Evolutionary conservation across 805 yeast genomes (phyloP).

Genomic region (Kodamaea hsintzibuensis): DNA sequence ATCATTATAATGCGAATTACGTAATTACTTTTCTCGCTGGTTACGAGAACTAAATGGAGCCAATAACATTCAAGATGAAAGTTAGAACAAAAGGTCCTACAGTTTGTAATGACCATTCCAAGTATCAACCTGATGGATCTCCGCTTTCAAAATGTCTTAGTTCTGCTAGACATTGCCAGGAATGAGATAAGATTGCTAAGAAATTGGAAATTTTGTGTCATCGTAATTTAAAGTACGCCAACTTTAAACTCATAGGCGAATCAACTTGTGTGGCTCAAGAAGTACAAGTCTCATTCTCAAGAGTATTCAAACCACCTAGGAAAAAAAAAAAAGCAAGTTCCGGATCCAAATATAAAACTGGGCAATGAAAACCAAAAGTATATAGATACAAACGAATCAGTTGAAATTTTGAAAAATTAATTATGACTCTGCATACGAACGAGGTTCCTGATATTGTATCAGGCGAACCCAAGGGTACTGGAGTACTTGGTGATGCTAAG

Average conservation of each 20-base stretch:
- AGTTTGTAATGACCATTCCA: no score
- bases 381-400: neutral
- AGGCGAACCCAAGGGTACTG: neutral
- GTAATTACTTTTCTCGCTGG: no score
- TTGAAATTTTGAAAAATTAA: no score
- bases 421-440: neutral
- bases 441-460: neutral
- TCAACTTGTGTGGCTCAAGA: neutral
- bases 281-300: neutral
- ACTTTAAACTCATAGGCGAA: neutral
- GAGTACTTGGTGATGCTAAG: conserved; percentile 1
- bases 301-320: neutral
- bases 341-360: neutral
- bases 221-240: neutral
- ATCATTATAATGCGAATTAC: no score
- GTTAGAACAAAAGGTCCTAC: no score
- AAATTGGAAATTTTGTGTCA: neutral
- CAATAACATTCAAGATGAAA: no score
- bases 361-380: neutral
- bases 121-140: no score
- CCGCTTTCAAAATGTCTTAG: no score
- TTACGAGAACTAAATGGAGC: no score
- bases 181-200: neutral
- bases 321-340: neutral
- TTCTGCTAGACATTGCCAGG: no score